Evolutionary conservation across 2,329 filamentous ascomycete genomes (phyloP), one percentile per base, ranked within the genome.

Genomic region (Emericellopsis atlantica): DNA sequence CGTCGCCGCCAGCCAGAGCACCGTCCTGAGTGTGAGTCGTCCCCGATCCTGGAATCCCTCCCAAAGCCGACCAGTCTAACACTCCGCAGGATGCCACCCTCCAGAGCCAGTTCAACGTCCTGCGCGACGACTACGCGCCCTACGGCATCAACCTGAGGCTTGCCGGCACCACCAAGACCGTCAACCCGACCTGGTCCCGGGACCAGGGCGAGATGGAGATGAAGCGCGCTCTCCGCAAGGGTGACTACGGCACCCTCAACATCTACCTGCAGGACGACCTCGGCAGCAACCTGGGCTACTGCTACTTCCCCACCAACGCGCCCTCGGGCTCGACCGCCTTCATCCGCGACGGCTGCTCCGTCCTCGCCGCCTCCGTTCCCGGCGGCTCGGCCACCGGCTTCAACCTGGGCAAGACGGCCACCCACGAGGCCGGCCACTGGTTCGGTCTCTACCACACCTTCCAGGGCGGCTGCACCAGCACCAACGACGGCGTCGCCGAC

Each of bases 361-460:
- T 64, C 40, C 53, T 60, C 37, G 53, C 53, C 39, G 46, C 50
- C 42, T 54, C 56, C 16, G 53, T 65, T n/a, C 62, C 61, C 14
- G 62, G 59, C 14, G 60, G 64, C 36, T 40, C 42, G 4, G 34
- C 39, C n/a, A 26, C 5, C n/a, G 38, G 39, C 46, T 48, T 32
- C 42, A 40, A 58, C 49, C 48, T 52, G n/a, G 57, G 59, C 15
- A 54, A 53, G 47, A 55, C 56, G 4, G 48, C 46, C 23, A 51
- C 49, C 31, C 66, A 69, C 54, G 67, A 70, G 53, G 53, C 64
- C 35, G 67, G 67, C 14, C 67, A 70, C 55, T 70, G 66, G 66
- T 52, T 70, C 40, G 66, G 66, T 39, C 59, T 71, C 21, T 59
- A 57, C 48, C 67, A 71, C 53, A 67, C 66, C 36, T 70, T 70